A percentile compares a stretch with the other conserved stretches of the same genome.
Conservation (phyloP, 371 early-diverging fungal genomes). For the Apophysomyces variabilis region DNA sequence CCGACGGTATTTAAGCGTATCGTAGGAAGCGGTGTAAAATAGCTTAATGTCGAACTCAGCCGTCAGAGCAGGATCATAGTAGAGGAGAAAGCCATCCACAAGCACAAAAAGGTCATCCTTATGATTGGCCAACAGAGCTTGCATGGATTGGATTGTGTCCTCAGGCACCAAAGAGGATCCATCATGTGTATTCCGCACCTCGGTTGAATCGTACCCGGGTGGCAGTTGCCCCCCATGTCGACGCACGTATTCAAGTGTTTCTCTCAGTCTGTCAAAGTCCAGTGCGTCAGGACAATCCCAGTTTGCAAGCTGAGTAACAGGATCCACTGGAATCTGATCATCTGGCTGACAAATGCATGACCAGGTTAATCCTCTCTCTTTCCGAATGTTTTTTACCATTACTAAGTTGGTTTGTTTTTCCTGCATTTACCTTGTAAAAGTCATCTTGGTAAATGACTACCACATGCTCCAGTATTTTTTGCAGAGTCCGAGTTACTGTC, state of each 20-base stretch:
- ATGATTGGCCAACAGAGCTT: constrained; percentile 1
- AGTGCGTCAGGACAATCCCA: constrained; percentile 90
- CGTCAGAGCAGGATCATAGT: constrained; percentile 44
- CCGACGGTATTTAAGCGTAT: constrained; percentile 68
- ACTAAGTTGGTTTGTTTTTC: not conserved
- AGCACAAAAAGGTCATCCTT: constrained; percentile 54
- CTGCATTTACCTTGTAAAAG: constrained; percentile 67
- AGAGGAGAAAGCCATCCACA: constrained; percentile 88
- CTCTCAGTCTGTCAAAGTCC: constrained; percentile 59
- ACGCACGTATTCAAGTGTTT: constrained; percentile 42
- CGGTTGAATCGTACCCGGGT: constrained; percentile 44
- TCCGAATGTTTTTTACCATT: not conserved
- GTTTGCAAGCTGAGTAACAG: constrained; percentile 65
- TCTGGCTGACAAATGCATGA: constrained; percentile 48
- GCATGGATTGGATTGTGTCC: constrained; percentile 5
- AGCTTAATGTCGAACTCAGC: constrained; percentile 59
- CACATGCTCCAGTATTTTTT: constrained; percentile 61
- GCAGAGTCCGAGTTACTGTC: constrained; percentile 67
- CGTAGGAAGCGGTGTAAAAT: constrained; percentile 64
- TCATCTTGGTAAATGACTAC: constrained; percentile 84
- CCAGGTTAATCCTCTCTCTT: not conserved
- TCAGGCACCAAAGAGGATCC: constrained; percentile 27
- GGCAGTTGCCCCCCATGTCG: constrained; percentile 47
- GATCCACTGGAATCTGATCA: constrained; percentile 69
- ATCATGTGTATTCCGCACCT: constrained; percentile 56